Conservation (phyloP, 164 flowering plant species). For the Magnolia sinica region DNA sequence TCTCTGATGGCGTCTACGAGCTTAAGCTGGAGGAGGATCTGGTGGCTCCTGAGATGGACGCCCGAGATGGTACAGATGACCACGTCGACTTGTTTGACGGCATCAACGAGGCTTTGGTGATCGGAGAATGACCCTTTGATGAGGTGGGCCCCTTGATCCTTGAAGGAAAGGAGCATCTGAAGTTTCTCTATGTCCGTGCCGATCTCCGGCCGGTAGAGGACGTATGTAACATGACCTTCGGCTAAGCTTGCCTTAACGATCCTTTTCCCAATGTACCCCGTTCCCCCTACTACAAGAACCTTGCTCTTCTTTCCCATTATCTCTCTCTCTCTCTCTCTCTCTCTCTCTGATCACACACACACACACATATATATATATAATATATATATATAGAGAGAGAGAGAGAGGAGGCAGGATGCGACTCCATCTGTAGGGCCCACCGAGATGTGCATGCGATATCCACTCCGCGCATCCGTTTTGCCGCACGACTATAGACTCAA, state of each 20-base stretch:
- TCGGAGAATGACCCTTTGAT: slow-evolving; percentile 48
- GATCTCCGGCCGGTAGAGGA: slow-evolving; percentile 49
- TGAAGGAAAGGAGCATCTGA: slow-evolving; percentile 45
- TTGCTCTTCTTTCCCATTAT: slow-evolving; percentile 41
- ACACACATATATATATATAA: too few species aligned
- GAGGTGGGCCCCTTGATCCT: slow-evolving; percentile 49
- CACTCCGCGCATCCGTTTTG: too few species aligned
- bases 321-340: neutral
- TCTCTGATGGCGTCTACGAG: slow-evolving; percentile 68
- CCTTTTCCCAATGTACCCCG: slow-evolving; percentile 66
- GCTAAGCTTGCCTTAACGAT: slow-evolving; percentile 56
- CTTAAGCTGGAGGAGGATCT: slow-evolving; percentile 52
- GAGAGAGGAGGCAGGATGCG: too few species aligned
- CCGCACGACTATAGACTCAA: too few species aligned
- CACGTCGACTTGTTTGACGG: slow-evolving; percentile 60
- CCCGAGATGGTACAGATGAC: slow-evolving; percentile 65
- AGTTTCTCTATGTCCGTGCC: slow-evolving; percentile 63
- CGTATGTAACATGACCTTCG: slow-evolving; percentile 47
- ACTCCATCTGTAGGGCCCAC: too few species aligned
- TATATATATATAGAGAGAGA: too few species aligned
- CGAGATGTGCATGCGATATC: too few species aligned
- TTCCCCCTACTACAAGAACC: slow-evolving; percentile 60
- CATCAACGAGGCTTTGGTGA: slow-evolving; percentile 54
- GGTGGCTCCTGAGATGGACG: slow-evolving; percentile 54
- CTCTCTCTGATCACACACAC: too few species aligned